Conservation (phyloP, 257 asterid species). For the Nicotiana paniculata region DNA sequence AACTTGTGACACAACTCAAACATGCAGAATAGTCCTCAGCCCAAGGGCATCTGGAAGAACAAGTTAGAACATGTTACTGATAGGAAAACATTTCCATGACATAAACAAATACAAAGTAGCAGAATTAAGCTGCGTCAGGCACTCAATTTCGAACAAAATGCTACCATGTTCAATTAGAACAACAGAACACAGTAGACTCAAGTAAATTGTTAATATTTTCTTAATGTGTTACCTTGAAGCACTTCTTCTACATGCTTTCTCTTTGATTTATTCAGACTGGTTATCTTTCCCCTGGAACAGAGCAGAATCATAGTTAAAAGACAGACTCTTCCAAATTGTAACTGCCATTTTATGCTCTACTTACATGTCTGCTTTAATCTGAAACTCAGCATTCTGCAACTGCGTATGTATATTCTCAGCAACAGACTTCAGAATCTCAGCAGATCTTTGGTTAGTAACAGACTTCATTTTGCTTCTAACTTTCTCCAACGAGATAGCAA, state of each 20-base stretch:
- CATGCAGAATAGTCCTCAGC: background rate
- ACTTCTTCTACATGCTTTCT: slow-evolving; percentile 56
- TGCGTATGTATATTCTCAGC: slow-evolving; percentile 55
- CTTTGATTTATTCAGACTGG: slow-evolving; percentile 43
- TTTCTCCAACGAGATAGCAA: slow-evolving; percentile 57
- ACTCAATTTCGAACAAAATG: background rate
- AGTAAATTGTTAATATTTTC: slow-evolving; percentile 8
- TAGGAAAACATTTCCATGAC: background rate
- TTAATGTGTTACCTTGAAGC: slow-evolving; percentile 53
- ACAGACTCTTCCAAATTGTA: slow-evolving; percentile 6
- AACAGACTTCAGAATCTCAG: slow-evolving; percentile 65
- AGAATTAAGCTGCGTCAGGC: background rate
- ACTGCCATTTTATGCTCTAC: slow-evolving; percentile 21
- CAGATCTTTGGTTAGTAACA: slow-evolving; percentile 45
- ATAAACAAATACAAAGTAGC: background rate
- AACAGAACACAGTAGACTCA: background rate
- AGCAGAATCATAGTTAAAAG: slow-evolving; percentile 21
- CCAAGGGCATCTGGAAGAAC: background rate
- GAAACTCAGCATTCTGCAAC: slow-evolving; percentile 65
- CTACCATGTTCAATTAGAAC: background rate
- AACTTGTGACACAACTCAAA: background rate
- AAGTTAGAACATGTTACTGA: background rate
- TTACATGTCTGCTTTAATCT: slow-evolving; percentile 64
- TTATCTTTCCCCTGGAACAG: slow-evolving; percentile 63
- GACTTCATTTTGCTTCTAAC: slow-evolving; percentile 67